Evolutionary conservation across 2,329 filamentous ascomycete species (phyloP).

Genomic region (Ophiocordyceps camponoti-floridani): DNA sequence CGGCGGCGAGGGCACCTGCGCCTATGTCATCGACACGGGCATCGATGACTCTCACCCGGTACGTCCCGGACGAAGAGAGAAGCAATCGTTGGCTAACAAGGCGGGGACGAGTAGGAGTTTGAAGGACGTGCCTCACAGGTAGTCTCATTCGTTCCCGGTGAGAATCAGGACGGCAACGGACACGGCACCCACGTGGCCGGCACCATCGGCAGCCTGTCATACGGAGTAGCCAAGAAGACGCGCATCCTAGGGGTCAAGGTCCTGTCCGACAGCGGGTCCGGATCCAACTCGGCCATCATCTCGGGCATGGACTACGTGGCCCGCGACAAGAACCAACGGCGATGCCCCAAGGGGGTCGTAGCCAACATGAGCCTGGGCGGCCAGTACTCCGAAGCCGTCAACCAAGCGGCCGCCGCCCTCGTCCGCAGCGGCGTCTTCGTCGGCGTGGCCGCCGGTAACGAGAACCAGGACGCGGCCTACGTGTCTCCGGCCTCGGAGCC

Average conservation of each 20-base stretch:
- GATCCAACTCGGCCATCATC: slow-evolving; percentile 18
- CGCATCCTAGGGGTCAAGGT: slow-evolving; percentile 21
- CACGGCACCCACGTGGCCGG: slow-evolving; percentile 20
- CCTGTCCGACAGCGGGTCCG: slow-evolving; percentile 13
- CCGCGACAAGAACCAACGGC: slow-evolving; percentile 13
- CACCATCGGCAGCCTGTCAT: slow-evolving; percentile 15
- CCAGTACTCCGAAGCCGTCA: slow-evolving; percentile 20
- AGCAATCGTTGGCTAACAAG: background rate
- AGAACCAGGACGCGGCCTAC: slow-evolving; percentile 18
- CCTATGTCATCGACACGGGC: slow-evolving; percentile 24
- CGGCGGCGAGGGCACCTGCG: slow-evolving; percentile 17
- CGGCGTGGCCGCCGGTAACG: slow-evolving; percentile 33
- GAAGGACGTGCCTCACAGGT: slow-evolving; percentile 18
- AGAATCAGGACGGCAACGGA: slow-evolving; percentile 12
- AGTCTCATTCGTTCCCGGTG: slow-evolving; percentile 14
- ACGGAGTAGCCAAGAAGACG: slow-evolving; percentile 21
- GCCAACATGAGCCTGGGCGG: slow-evolving; percentile 34
- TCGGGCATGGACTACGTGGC: slow-evolving; percentile 21
- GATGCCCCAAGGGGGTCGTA: slow-evolving; percentile 22
- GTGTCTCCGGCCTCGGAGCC: slow-evolving; percentile 22
- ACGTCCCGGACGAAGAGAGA: slow-evolving; percentile 6
- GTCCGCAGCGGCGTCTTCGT: slow-evolving; percentile 25
- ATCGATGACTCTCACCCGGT: slow-evolving; percentile 13
- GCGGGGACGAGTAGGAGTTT: slow-evolving; percentile 10
- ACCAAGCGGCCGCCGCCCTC: slow-evolving; percentile 24